Conservation (phyloP, 78 protist genomes). For the Pelomyxa schiedti region DNA sequence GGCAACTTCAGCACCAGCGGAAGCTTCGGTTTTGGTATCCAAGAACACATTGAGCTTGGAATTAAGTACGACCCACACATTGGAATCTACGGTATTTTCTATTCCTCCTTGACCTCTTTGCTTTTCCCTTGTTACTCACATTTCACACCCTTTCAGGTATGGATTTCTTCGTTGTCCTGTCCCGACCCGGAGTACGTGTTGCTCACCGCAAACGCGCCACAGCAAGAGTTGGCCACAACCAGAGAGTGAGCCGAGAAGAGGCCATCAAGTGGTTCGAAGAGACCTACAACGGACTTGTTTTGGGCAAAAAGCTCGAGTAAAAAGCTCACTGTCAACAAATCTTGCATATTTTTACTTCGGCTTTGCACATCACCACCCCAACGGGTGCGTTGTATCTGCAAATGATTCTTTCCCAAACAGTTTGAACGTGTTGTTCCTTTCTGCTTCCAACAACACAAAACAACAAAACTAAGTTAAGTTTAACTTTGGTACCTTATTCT, state of each 20-base stretch:
- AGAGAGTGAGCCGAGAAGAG: slow-evolving; percentile 71
- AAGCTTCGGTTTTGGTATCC: slow-evolving; percentile 93
- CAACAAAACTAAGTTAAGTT: too few species aligned
- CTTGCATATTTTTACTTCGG: too few species aligned
- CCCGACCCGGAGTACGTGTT: slow-evolving; percentile 86
- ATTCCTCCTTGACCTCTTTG: too few species aligned
- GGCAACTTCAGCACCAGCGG: slow-evolving; percentile 80
- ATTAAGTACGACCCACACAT: slow-evolving; percentile 95
- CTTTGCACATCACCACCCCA: too few species aligned
- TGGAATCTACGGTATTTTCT: slow-evolving; percentile 98
- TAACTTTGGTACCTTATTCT: too few species aligned
- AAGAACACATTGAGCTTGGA: slow-evolving; percentile 98
- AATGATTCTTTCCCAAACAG: too few species aligned
- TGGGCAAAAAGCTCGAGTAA: slow-evolving; percentile 13
- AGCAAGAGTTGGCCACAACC: slow-evolving; percentile 54
- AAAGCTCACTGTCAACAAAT: too few species aligned
- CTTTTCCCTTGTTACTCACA: too few species aligned
- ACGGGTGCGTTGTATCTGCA: too few species aligned
- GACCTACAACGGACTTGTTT: slow-evolving; percentile 54
- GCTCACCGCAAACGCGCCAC: slow-evolving; percentile 43
- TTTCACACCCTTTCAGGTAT: too few species aligned
- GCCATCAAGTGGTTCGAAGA: slow-evolving; percentile 90
- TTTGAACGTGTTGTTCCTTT: too few species aligned
- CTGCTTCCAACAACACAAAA: too few species aligned
- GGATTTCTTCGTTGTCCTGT: slow-evolving; percentile 94